These are phyloP conservation scores for Asterionellopsis glacialis DNA, from an alignment of 108 stramenopile genomes.

Conservation along the genomic window DNA sequence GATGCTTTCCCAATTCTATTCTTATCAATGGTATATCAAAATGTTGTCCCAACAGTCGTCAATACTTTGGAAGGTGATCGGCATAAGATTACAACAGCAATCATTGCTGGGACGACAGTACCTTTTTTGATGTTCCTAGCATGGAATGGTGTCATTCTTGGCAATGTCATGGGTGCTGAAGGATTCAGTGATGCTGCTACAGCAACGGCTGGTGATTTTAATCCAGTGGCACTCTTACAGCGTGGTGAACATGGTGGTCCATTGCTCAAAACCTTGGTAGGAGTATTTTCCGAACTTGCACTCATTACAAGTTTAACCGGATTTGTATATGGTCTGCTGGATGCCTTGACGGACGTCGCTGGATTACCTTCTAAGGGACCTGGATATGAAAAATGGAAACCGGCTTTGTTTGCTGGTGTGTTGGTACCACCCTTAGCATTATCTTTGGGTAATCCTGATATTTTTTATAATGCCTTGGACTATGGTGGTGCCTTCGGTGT, in stretches of 20 bases:
- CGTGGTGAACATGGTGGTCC: constrained; percentile 13
- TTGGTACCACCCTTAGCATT: constrained; percentile 47
- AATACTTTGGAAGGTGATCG: constrained; percentile 75
- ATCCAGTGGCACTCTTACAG: constrained; percentile 41
- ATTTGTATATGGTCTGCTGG: constrained; percentile 62
- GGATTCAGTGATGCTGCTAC: constrained; percentile 4
- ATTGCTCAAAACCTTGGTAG: constrained; percentile 31
- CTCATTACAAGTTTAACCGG: constrained; percentile 66
- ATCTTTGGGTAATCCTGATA: constrained; percentile 36
- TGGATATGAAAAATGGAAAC: constrained; percentile 51
- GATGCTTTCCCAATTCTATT: constrained; percentile 76
- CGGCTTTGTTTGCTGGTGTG: constrained; percentile 48
- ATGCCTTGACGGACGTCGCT: constrained; percentile 68
- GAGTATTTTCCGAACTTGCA: constrained; percentile 54
- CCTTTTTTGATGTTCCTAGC: constrained; percentile 79
- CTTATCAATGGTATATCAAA: constrained; percentile 81
- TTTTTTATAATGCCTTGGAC: constrained; percentile 58
- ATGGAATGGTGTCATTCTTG: constrained; percentile 83
- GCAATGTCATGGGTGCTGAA: constrained; percentile 36
- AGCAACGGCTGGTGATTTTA: constrained; percentile 8
- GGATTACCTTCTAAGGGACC: constrained; percentile 30
- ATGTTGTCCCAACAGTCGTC: constrained; percentile 82
- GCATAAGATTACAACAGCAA: constrained; percentile 64
- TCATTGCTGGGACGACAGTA: constrained; percentile 65
- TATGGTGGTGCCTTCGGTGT: constrained; percentile 77